Percentiles rank a stretch among this genome's conserved stretches.
These are phyloP conservation scores for Ogataea sp. DNA, from an alignment of 805 yeast species.

Conservation along the genomic window DNA sequence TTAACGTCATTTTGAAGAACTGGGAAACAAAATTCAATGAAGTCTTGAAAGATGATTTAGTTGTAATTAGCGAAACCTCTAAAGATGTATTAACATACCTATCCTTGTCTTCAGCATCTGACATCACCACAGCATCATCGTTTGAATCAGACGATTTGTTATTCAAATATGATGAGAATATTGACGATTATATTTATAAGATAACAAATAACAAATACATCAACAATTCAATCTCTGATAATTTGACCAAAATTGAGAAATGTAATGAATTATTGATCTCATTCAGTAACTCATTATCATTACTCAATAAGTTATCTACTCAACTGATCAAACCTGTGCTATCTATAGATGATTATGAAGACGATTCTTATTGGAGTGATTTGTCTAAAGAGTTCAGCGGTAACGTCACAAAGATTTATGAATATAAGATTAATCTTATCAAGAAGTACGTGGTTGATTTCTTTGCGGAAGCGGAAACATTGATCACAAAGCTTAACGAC, in stretches of 20 bases:
- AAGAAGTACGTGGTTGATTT: not conserved
- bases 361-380: slow-evolving; percentile 22
- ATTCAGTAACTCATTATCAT: slow-evolving; percentile 12
- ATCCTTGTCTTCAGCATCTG: too few species aligned
- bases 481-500: not conserved
- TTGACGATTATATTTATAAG: slow-evolving; percentile 7
- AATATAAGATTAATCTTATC: not conserved
- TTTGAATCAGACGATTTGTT: slow-evolving; percentile 15
- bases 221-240: slow-evolving; percentile 4
- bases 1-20: slow-evolving; percentile 8
- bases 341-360: slow-evolving; percentile 28
- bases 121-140: too few species aligned
- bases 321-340: slow-evolving; percentile 21
- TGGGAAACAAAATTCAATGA: slow-evolving; percentile 14
- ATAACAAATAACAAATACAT: not conserved
- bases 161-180: slow-evolving; percentile 14
- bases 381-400: not conserved
- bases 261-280: slow-evolving; percentile 11
- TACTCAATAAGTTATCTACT: slow-evolving; percentile 11
- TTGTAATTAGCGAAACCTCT: slow-evolving; percentile 12
- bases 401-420: not conserved
- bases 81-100: slow-evolving; percentile 10
- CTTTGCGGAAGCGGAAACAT: not conserved
- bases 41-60: slow-evolving; percentile 8
- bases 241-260: slow-evolving; percentile 9